Evolutionary conservation across 495 filamentous ascomycete genomes (phyloP).

Genomic region (Delitschia confertaspora): DNA sequence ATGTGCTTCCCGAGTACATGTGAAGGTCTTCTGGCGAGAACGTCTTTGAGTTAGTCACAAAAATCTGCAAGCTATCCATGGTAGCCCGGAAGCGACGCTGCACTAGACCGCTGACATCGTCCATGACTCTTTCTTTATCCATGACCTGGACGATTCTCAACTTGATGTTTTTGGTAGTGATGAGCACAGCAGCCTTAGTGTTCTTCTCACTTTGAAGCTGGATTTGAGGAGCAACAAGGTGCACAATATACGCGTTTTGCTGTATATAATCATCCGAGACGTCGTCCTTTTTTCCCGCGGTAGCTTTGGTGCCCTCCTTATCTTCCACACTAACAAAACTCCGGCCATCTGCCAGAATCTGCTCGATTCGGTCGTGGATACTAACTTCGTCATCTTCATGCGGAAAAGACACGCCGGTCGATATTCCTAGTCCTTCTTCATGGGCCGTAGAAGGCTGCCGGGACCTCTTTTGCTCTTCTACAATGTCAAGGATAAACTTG

Average conservation of each 20-base stretch:
- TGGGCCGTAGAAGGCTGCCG: conserved; percentile 34
- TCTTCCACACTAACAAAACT: conserved; percentile 74
- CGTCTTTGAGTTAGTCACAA: conserved; percentile 85
- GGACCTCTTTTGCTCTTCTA: conserved; percentile 76
- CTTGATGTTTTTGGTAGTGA: conserved; percentile 93
- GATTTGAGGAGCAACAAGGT: conserved; percentile 92
- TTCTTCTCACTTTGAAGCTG: conserved; percentile 98
- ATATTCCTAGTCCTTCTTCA: not conserved
- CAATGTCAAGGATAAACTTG: conserved; percentile 95
- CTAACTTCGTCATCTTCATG: conserved; percentile 51
- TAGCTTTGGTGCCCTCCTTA: conserved; percentile 12
- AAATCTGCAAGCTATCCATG: conserved; percentile 96
- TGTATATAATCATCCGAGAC: conserved; percentile 86
- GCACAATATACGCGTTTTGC: conserved; percentile 87
- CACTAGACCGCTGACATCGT: conserved; percentile 88
- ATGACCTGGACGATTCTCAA: conserved; percentile 94
- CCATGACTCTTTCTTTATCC: conserved; percentile 85
- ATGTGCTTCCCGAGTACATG: conserved; percentile 87
- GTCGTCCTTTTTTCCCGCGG: conserved; percentile 56
- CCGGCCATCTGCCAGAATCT: conserved; percentile 76
- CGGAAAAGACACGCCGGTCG: conserved; percentile 28
- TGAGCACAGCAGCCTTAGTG: conserved; percentile 79
- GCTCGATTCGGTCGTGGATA: conserved; percentile 77
- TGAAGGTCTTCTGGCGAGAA: conserved; percentile 72
- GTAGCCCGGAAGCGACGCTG: conserved; percentile 87